Percentiles rank a stretch among this genome's conserved stretches.
phyloP scores from a whole-genome alignment of 2,329 filamentous ascomycete genomes.

The Pseudocercospora cruenta region DNA sequence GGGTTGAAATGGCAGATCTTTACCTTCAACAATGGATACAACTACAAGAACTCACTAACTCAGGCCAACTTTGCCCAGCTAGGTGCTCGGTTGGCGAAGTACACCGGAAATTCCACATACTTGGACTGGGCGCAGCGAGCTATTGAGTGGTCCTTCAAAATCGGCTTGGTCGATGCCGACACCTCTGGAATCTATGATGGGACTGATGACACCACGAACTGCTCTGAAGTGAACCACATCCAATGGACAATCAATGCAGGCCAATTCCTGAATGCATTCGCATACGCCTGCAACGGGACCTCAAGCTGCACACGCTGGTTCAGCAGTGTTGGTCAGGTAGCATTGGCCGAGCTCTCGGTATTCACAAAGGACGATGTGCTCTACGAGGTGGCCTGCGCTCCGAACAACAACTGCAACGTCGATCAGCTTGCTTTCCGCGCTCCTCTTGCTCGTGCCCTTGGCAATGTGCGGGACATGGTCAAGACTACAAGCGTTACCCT shows the following conservation, averaged over 20 bases:
- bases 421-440: constrained; percentile 77
- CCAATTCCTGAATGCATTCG: constrained; percentile 67
- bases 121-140: constrained; percentile 67
- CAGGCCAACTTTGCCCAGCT: constrained; percentile 86
- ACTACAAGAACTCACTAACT: constrained; percentile 81
- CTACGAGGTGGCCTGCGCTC: constrained; percentile 70
- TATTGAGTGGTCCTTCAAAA: constrained; percentile 65
- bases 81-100: constrained; percentile 56
- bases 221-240: constrained; percentile 51
- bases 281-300: constrained; percentile 46
- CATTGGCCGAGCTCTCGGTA: constrained; percentile 21
- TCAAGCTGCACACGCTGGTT: constrained; percentile 25
- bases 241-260: constrained; percentile 70
- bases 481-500: constrained; percentile 33
- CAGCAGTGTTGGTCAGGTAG: constrained; percentile 22
- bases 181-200: constrained; percentile 62
- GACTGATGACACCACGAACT: constrained; percentile 58
- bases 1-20: constrained; percentile 88
- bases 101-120: constrained; percentile 57
- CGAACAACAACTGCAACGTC: constrained; percentile 62
- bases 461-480: constrained; percentile 16
- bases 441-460: constrained; percentile 55
- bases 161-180: constrained; percentile 60
- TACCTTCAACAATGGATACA: constrained; percentile 72
- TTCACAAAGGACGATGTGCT: constrained; percentile 57